A percentile compares a stretch with the other conserved stretches of the same genome.
These are phyloP conservation scores for Marchantia paleacea DNA, from an alignment of 225 moss, liverwort and hornwort genomes.

Conservation along the genomic window DNA sequence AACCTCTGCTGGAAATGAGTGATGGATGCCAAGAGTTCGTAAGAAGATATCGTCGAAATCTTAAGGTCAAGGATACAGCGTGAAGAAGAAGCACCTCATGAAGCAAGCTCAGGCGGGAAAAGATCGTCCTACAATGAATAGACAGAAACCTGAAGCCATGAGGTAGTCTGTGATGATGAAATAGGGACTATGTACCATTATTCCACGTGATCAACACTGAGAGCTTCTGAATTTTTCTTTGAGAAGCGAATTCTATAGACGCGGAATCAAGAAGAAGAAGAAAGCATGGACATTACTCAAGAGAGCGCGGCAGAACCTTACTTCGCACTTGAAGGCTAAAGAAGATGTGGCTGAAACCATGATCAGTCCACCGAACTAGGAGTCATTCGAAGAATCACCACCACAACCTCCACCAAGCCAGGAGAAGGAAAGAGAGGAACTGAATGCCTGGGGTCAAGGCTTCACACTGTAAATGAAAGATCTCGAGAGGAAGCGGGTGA, in stretches of 20 bases:
- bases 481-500: neutral
- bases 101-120: neutral
- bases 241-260: neutral
- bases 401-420: slow-evolving; percentile 7
- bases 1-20: neutral
- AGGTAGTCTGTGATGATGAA: neutral
- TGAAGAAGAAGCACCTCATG: neutral
- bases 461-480: neutral
- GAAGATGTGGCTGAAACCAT: slow-evolving; percentile 6
- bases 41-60: neutral
- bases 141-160: neutral
- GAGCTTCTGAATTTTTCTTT: neutral
- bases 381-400: neutral
- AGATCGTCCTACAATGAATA: neutral
- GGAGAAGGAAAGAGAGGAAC: neutral
- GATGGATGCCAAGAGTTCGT: neutral
- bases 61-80: neutral
- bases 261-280: neutral
- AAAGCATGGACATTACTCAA: neutral
- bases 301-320: slow-evolving; percentile 4
- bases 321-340: slow-evolving; percentile 16
- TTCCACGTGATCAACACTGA: slow-evolving; percentile 2
- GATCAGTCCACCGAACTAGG: slow-evolving; percentile 6
- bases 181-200: neutral
- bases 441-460: neutral